These are phyloP conservation scores for Cercospora sp. DNA, from an alignment of 2,329 filamentous ascomycete species.

Conservation along the genomic window DNA sequence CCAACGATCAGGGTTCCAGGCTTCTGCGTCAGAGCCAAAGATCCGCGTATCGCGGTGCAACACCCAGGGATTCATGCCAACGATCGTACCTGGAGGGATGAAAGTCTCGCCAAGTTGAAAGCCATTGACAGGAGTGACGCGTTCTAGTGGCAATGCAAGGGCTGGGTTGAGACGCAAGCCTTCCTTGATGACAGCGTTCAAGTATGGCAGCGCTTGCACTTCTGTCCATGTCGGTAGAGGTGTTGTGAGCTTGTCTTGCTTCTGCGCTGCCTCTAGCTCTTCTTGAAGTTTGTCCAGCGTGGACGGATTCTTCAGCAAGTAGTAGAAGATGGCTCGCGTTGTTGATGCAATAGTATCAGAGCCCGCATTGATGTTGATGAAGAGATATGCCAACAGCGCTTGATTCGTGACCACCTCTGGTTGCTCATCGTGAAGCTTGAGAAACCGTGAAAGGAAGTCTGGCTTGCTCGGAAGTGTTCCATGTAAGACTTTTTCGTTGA, in stretches of 20 bases:
- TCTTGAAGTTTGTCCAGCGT: conserved; percentile 14
- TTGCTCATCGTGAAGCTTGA: conserved; percentile 30
- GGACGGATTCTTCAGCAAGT: conserved; percentile 15
- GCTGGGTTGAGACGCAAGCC: conserved; percentile 30
- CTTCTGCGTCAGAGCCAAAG: conserved; percentile 38
- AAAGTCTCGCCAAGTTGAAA: conserved; percentile 25
- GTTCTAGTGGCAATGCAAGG: conserved; percentile 28
- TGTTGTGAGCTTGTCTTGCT: conserved; percentile 19
- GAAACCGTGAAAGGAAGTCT: conserved; percentile 35
- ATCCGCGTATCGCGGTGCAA: conserved; percentile 44
- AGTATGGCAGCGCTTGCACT: conserved; percentile 28
- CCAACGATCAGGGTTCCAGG: conserved; percentile 50
- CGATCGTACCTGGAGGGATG: conserved; percentile 43
- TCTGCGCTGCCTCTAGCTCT: conserved; percentile 22
- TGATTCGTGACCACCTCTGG: conserved; percentile 30
- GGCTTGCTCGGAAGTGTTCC: conserved; percentile 31
- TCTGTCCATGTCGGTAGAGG: conserved; percentile 23
- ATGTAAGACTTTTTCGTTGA: conserved; percentile 28
- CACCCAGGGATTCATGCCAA: conserved; percentile 49
- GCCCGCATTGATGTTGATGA: conserved; percentile 34
- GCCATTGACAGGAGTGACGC: conserved; percentile 26
- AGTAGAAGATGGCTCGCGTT: conserved; percentile 19
- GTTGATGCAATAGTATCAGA: conserved; percentile 23
- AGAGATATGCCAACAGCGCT: conserved; percentile 30
- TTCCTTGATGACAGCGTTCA: conserved; percentile 33